Conservation (phyloP, 2,329 filamentous ascomycete species). For the Monilinia aucupariae region DNA sequence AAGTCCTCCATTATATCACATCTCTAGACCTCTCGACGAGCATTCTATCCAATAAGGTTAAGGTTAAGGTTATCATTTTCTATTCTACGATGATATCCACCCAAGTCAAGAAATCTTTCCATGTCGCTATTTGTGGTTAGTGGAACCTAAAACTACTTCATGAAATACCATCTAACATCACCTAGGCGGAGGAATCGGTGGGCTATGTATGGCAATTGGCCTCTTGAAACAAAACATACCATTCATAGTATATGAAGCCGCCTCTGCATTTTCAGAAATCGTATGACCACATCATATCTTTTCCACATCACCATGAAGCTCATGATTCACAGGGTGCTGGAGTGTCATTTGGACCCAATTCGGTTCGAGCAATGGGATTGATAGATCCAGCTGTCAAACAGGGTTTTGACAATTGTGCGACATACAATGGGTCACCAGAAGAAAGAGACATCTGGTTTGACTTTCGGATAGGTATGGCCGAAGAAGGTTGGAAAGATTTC, state of each 20-base stretch:
- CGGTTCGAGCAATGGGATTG: constrained; percentile 30
- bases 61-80: too few relatives aligned
- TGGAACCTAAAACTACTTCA: background rate
- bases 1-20: background rate
- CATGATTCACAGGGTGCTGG: constrained; percentile 25
- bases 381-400: constrained; percentile 30
- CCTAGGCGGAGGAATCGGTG: constrained; percentile 33
- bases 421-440: constrained; percentile 26
- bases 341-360: constrained; percentile 33
- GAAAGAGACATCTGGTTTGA: constrained; percentile 32
- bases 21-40: too few relatives aligned
- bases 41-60: background rate
- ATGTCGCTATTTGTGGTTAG: constrained; percentile 32
- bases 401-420: constrained; percentile 28
- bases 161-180: background rate
- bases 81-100: background rate
- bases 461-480: constrained; percentile 28
- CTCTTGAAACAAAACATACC: constrained; percentile 32
- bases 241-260: constrained; percentile 32
- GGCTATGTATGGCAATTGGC: constrained; percentile 31
- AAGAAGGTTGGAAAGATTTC: constrained; percentile 25
- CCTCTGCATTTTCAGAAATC: constrained; percentile 33
- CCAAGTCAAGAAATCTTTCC: constrained; percentile 28
- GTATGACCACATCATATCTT: constrained; percentile 9
- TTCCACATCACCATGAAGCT: background rate